Conservation (phyloP, 345 rosid species). For the Eutrema yunnanense region DNA sequence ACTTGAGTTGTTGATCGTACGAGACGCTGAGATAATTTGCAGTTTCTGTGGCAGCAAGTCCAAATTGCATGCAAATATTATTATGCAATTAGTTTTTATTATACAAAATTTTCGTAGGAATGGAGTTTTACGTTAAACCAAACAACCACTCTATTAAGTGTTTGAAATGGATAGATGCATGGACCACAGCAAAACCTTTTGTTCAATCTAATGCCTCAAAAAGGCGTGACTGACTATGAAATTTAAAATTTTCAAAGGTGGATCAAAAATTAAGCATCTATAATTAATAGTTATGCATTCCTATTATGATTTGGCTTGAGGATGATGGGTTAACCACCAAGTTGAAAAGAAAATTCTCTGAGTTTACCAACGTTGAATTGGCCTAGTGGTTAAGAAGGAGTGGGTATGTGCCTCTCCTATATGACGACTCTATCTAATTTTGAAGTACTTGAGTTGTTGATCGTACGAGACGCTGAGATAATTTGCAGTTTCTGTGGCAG, state of each 20-base stretch:
- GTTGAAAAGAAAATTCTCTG: background rate
- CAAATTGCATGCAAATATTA: background rate
- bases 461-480: background rate
- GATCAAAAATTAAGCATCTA: background rate
- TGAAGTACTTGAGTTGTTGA: background rate
- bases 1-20: background rate
- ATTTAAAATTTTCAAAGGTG: background rate
- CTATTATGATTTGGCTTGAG: background rate
- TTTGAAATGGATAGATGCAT: slow-evolving; percentile 17
- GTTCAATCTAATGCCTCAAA: slow-evolving; percentile 13
- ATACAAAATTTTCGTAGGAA: too few species aligned
- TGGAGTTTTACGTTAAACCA: background rate
- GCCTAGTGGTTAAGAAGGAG: too few species aligned
- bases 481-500: background rate
- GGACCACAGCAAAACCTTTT: slow-evolving; percentile 23
- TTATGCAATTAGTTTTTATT: background rate
- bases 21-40: background rate
- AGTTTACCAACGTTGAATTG: background rate
- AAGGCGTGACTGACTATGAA: background rate
- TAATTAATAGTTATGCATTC: background rate
- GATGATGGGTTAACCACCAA: background rate
- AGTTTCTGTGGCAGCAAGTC: background rate
- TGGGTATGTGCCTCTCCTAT: too few species aligned
- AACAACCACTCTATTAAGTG: background rate
- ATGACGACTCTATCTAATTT: background rate